Percentiles rank a stretch among this genome's conserved stretches.
These are phyloP conservation scores for Buxus sempervirens DNA, from an alignment of 164 flowering plant species.

Conservation along the genomic window DNA sequence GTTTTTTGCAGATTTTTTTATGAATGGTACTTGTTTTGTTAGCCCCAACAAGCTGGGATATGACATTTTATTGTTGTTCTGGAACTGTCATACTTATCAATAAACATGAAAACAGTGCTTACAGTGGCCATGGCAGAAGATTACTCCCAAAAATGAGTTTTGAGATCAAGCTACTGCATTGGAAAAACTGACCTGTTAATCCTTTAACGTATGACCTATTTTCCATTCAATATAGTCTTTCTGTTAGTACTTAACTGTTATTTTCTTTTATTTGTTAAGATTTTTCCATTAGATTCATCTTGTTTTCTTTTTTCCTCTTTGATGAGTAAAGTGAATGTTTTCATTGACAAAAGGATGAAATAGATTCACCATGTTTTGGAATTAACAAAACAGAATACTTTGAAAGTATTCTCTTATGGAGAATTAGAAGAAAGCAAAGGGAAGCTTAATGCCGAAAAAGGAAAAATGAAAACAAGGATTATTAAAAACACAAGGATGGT, in stretches of 20 bases:
- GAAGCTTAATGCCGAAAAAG: not conserved
- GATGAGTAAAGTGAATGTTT: no score
- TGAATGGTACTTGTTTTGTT: no score
- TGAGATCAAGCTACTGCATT: not conserved
- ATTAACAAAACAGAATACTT: no score
- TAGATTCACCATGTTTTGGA: not conserved
- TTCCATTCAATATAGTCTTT: not conserved
- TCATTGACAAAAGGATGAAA: no score
- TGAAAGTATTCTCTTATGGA: not conserved
- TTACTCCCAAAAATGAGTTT: not conserved
- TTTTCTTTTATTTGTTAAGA: not conserved
- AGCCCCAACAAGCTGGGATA: no score
- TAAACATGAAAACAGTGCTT: not conserved
- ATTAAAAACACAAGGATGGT: no score
- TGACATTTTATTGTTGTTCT: no score
- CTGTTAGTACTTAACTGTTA: not conserved
- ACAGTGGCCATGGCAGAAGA: not conserved
- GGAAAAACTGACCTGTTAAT: not conserved
- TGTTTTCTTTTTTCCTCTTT: no score
- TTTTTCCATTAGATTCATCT: not conserved
- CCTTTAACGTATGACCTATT: not conserved
- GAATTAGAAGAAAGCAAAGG: not conserved
- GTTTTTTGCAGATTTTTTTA: no score
- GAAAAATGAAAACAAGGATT: not conserved
- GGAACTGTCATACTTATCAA: no score